These are phyloP conservation scores for Sporobolomyces roseus DNA, from an alignment of 768 basidiomycete species.

Conservation along the genomic window DNA sequence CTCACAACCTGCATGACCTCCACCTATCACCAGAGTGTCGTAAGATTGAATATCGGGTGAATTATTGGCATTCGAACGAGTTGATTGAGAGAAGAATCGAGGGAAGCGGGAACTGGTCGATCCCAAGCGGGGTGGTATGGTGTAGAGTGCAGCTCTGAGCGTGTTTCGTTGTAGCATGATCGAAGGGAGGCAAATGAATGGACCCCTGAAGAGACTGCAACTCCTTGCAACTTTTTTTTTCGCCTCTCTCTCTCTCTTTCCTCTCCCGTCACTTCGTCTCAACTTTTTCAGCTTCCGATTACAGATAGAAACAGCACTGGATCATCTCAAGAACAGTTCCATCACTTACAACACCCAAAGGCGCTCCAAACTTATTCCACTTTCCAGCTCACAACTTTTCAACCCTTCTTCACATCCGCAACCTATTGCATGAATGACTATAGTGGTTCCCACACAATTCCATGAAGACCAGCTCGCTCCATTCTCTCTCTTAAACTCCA, in stretches of 20 bases:
- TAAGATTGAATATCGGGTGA: conserved; percentile 2
- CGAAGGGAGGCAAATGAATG: not conserved
- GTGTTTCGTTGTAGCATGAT: conserved; percentile 9
- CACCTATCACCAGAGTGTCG: conserved; percentile 66
- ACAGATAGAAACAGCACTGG: too few relatives aligned
- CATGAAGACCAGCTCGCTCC: too few relatives aligned
- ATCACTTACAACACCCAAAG: too few relatives aligned
- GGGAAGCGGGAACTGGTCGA: conserved; percentile 4
- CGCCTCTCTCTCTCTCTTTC: not conserved
- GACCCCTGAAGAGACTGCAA: not conserved
- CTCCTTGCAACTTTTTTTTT: not conserved
- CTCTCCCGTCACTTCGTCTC: not conserved
- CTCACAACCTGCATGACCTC: conserved; percentile 89
- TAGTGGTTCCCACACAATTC: too few relatives aligned
- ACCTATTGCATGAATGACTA: too few relatives aligned
- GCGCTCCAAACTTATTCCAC: too few relatives aligned
- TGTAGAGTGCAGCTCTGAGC: conserved; percentile 20
- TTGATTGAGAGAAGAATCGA: not conserved
- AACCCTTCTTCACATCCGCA: too few relatives aligned
- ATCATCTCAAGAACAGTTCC: too few relatives aligned
- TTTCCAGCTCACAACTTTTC: too few relatives aligned
- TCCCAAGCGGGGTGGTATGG: conserved; percentile 15
- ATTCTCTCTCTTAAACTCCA: too few relatives aligned
- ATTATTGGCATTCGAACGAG: not conserved
- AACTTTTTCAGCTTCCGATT: not conserved